A percentile compares a stretch with the other conserved stretches of the same genome.
Evolutionary conservation across 176 grass and related monocot genomes (phyloP).

Genomic region (Triticum dicoccoides): DNA sequence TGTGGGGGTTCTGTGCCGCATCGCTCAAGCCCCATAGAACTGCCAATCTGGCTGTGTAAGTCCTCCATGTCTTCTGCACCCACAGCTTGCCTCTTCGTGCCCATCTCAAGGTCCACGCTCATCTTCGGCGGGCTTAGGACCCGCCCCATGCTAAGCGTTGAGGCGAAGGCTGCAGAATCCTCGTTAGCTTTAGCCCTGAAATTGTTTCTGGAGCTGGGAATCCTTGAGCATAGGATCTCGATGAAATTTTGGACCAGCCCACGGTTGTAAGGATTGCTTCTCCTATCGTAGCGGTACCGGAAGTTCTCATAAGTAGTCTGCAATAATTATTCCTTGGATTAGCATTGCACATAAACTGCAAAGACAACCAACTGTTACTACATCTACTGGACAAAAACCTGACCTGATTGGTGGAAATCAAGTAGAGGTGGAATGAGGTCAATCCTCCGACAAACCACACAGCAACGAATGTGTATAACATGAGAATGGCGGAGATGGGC

Average conservation of each 20-base stretch:
- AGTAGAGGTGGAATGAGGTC: slow-evolving; percentile 84
- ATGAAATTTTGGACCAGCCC: slow-evolving; percentile 55
- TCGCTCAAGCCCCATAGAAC: slow-evolving; percentile 54
- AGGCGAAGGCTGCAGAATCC: slow-evolving; percentile 49
- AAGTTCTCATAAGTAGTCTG: slow-evolving; percentile 99
- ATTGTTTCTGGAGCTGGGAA: slow-evolving; percentile 72
- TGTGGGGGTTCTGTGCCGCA: slow-evolving; percentile 57
- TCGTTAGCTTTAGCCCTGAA: slow-evolving; percentile 71
- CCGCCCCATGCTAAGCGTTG: slow-evolving; percentile 34
- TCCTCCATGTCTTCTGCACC: slow-evolving; percentile 68
- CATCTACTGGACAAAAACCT: neutral
- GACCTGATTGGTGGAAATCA: slow-evolving; percentile 95
- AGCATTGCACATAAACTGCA: slow-evolving; percentile 17
- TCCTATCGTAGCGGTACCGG: slow-evolving; percentile 65
- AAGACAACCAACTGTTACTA: neutral
- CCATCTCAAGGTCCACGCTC: slow-evolving; percentile 70
- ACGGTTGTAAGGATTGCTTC: slow-evolving; percentile 81
- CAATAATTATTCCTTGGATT: slow-evolving; percentile 14
- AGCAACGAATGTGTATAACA: slow-evolving; percentile 81
- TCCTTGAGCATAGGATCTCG: slow-evolving; percentile 67
- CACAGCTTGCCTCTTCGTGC: slow-evolving; percentile 48
- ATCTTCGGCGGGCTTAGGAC: slow-evolving; percentile 45
- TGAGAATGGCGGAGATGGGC: slow-evolving; percentile 75
- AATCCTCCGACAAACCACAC: slow-evolving; percentile 95
- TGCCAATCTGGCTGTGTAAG: slow-evolving; percentile 62